Base-by-base conservation (phyloP, 306 rosid species). In the Malus sylvestris region DNA sequence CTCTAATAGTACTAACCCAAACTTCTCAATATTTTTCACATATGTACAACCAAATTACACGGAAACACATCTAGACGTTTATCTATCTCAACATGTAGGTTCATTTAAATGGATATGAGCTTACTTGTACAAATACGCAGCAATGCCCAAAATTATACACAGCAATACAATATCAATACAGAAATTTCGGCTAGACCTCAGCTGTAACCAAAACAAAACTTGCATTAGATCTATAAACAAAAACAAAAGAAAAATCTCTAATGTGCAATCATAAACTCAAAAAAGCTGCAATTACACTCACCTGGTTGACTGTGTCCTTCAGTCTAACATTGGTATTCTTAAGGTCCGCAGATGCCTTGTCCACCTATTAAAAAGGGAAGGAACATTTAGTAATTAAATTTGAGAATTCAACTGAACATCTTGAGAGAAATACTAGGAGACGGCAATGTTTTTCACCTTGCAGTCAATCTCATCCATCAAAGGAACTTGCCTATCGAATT, bases 41-140 rank as follows among this genome's bases (percentile, higher is more conserved):
- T n/a, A n/a, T 58, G 62, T 30, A 30, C 2, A 15, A 30, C 35
- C n/a, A 62, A 30, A 58, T 63, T 30, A 30, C 42, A 15, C 12
- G 18, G 30, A 5, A 14, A 15, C 25, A 16, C 2, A n/a, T 14
- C 52, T 9, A 27, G 29, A 38, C 3, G 40, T 25, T 70, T 61
- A 62, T 78, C 38, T 14, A 78, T 57, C 51, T 72, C 61, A 59
- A 23, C 42, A 57, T 10, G 5, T 58, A 22, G 10, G 32, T 49
- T 14, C 45, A 29, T 55, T 59, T 25, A 44, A 77, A 60, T 55
- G 69, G 78, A 67, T 35, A 52, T 35, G 67, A 83, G 57, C 83
- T 96, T 91, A 96, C 99, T 96, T 96, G 93, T 96, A 96, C 72
- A 92, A 82, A 86, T 96, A 96, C 70, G 97, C 99, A 75, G 99